phyloP scores from a whole-genome alignment of 163 green algal genomes.

The Scenedesmus sp. region DNA sequence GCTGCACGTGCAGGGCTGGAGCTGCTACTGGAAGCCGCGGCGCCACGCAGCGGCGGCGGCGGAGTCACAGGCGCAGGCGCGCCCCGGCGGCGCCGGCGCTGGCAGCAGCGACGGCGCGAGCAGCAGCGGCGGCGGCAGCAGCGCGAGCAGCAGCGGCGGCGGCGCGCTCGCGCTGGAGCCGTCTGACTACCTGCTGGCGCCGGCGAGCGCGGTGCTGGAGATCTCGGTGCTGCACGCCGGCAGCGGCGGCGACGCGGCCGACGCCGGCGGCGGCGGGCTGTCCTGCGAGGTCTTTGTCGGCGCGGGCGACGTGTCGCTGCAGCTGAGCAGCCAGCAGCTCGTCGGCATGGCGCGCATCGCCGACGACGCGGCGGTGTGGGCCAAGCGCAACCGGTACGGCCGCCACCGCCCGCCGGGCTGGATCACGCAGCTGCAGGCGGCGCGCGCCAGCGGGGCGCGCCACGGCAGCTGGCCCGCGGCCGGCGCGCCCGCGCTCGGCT shows the following conservation, averaged over 20 bases:
- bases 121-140: neutral
- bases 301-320: slow-evolving; percentile 9
- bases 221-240: slow-evolving; percentile 5
- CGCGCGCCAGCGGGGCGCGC: neutral
- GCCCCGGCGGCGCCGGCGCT: no score
- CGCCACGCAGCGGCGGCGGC: neutral
- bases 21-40: slow-evolving; percentile 32
- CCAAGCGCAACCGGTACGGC: slow-evolving; percentile 59
- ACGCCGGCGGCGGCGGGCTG: neutral
- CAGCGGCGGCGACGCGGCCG: neutral
- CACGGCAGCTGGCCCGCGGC: neutral
- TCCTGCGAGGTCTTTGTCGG: slow-evolving; percentile 54
- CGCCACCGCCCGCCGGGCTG: slow-evolving; percentile 66
- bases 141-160: neutral
- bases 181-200: slow-evolving; percentile 25
- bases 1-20: slow-evolving; percentile 39
- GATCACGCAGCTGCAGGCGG: slow-evolving; percentile 51
- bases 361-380: slow-evolving; percentile 59
- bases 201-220: slow-evolving; percentile 30
- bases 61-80: no score
- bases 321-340: slow-evolving; percentile 55
- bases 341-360: slow-evolving; percentile 51
- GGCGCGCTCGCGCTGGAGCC: neutral
- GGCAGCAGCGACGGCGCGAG: slow-evolving; percentile 32
- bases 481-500: neutral